phyloP scores from a whole-genome alignment of 768 basidiomycete genomes.

The Lyophyllum decastes region DNA sequence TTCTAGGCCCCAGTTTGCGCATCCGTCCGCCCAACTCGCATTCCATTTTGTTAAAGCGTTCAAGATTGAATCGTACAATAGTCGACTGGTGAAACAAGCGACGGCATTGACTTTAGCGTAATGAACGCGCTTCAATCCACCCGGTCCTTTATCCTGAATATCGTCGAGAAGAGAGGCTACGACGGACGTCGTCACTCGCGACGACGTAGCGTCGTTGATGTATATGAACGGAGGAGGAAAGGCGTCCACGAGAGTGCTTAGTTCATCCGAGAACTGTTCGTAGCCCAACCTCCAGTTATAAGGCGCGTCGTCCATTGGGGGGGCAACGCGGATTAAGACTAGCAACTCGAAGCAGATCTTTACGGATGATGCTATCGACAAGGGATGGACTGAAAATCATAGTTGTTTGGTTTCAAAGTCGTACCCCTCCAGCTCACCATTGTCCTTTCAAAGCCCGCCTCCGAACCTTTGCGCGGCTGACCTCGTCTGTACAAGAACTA shows the following conservation, averaged over 20 bases:
- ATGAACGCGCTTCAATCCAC: slow-evolving; percentile 28
- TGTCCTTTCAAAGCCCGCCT: too few species aligned
- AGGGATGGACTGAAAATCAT: not conserved
- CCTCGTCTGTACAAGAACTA: not conserved
- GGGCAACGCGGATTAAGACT: too few species aligned
- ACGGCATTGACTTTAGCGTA: slow-evolving; percentile 56
- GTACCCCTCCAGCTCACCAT: too few species aligned
- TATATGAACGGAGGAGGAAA: slow-evolving; percentile 68
- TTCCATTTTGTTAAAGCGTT: slow-evolving; percentile 60
- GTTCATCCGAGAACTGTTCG: slow-evolving; percentile 27
- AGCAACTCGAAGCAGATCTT: too few species aligned
- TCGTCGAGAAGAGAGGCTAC: slow-evolving; percentile 37
- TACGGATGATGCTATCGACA: too few species aligned
- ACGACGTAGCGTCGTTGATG: slow-evolving; percentile 57
- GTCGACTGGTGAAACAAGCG: slow-evolving; percentile 58
- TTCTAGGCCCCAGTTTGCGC: slow-evolving; percentile 54
- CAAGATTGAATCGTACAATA: slow-evolving; percentile 68
- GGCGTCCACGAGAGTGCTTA: slow-evolving; percentile 36
- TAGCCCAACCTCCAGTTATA: slow-evolving; percentile 14
- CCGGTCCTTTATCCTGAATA: slow-evolving; percentile 13
- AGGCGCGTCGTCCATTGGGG: not conserved
- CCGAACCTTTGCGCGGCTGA: too few species aligned
- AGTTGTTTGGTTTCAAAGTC: not conserved
- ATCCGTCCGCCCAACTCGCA: slow-evolving; percentile 61
- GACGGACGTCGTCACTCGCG: slow-evolving; percentile 46